phyloP scores from a whole-genome alignment of 257 asterid species.

The Lavandula angustifolia region DNA sequence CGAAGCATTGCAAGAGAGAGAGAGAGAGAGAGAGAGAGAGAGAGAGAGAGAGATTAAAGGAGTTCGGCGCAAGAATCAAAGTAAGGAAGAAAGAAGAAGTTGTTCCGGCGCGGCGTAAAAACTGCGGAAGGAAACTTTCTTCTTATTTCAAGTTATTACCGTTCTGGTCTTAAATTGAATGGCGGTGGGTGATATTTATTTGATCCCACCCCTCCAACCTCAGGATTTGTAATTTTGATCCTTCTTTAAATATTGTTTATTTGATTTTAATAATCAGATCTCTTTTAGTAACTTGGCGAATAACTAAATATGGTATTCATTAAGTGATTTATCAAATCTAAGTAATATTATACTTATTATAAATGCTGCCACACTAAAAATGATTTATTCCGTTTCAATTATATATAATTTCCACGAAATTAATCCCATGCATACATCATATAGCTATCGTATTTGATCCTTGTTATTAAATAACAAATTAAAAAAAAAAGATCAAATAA shows the following conservation, averaged over 20 bases:
- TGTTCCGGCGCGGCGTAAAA: neutral
- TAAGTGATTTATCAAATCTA: neutral
- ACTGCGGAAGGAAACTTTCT: neutral
- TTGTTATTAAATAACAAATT: neutral
- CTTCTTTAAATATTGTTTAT: neutral
- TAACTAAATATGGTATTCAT: neutral
- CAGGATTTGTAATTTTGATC: neutral
- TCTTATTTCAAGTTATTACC: neutral
- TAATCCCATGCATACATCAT: neutral
- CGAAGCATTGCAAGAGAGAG: constrained; percentile 24
- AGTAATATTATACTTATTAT: neutral
- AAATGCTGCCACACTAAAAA: neutral
- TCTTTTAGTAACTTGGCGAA: neutral
- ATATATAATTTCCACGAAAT: neutral
- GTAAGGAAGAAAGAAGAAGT: neutral
- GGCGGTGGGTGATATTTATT: neutral
- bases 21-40: neutral
- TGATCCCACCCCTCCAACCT: no score
- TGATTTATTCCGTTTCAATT: neutral
- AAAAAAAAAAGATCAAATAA: no score
- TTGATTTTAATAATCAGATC: neutral
- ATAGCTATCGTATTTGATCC: no score
- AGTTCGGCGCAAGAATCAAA: neutral
- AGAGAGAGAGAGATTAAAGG: neutral
- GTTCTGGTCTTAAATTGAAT: neutral